Conservation (phyloP, 495 filamentous ascomycete species). For the Penicillium ucsense region DNA sequence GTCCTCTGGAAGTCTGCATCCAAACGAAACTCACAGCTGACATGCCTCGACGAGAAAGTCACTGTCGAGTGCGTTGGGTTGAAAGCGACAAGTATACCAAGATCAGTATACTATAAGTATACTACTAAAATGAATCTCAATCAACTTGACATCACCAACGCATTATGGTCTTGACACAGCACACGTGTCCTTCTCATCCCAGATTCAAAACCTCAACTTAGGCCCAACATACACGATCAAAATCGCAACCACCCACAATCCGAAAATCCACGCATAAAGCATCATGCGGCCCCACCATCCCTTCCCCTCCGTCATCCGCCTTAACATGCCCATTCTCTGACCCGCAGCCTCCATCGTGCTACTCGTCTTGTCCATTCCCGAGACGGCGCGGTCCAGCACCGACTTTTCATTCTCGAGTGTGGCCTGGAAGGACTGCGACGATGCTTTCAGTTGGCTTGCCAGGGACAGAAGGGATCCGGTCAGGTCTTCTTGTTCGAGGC, state of each 20-base stretch:
- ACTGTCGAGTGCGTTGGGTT: too few relatives aligned
- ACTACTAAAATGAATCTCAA: background rate
- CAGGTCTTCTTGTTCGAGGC: conserved; percentile 74
- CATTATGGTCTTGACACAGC: background rate
- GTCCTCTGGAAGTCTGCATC: too few relatives aligned
- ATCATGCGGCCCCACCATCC: conserved; percentile 81
- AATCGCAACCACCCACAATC: conserved; percentile 62
- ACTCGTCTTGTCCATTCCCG: conserved; percentile 68
- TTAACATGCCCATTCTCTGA: conserved; percentile 61
- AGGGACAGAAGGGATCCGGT: conserved; percentile 69
- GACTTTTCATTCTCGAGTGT: conserved; percentile 64
- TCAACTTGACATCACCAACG: background rate
- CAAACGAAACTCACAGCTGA: too few relatives aligned
- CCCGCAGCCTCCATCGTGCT: conserved; percentile 64
- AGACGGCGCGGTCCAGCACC: conserved; percentile 56
- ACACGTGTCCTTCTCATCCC: background rate
- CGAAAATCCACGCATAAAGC: conserved; percentile 76
- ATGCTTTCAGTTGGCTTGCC: conserved; percentile 67
- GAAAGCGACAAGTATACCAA: too few relatives aligned
- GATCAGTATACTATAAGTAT: too few relatives aligned
- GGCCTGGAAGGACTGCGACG: conserved; percentile 56
- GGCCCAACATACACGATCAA: conserved; percentile 71
- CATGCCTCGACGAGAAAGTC: too few relatives aligned
- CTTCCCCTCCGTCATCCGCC: conserved; percentile 69
- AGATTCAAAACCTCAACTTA: conserved; percentile 69